A percentile compares a stretch with the other conserved stretches of the same genome.
These are phyloP conservation scores for Boletus tylopilopsis DNA, from an alignment of 768 basidiomycete genomes.

Conservation along the genomic window DNA sequence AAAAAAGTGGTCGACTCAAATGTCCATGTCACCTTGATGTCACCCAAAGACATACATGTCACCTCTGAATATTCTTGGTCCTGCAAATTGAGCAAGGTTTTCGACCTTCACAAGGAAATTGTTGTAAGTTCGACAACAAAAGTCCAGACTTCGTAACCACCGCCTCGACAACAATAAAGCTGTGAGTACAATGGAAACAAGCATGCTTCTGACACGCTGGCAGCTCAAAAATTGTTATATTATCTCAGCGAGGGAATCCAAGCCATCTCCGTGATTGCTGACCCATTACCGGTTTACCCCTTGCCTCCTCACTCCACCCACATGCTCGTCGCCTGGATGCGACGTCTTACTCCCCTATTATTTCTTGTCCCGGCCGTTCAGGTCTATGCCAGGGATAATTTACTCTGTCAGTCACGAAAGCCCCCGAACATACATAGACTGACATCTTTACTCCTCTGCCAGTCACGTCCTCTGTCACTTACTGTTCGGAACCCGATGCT, in stretches of 20 bases:
- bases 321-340: constrained; percentile 81
- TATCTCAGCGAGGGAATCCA: constrained; percentile 9
- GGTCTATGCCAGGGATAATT: constrained; percentile 48
- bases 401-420: constrained; percentile 51
- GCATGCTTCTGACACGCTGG: constrained; percentile 28
- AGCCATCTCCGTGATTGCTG: constrained; percentile 23
- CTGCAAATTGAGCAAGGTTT: no score
- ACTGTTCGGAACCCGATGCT: constrained; percentile 76
- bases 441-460: constrained; percentile 4
- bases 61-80: no score
- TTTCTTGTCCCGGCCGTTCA: constrained; percentile 37
- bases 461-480: constrained; percentile 89
- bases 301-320: constrained; percentile 14
- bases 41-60: no score
- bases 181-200: constrained; percentile 32
- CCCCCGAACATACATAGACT: not conserved
- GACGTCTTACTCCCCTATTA: constrained; percentile 46
- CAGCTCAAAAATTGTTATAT: constrained; percentile 28
- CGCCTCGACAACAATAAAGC: constrained; percentile 29
- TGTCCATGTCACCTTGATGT: no score
- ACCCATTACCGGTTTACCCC: constrained; percentile 22
- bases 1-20: no score
- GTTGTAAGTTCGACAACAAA: constrained; percentile 18
- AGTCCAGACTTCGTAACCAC: constrained; percentile 15
- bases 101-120: not conserved